Percentiles rank a stretch among this genome's conserved stretches.
These are phyloP conservation scores for Puccinellia tenuiflora DNA, from an alignment of 176 grass and related monocot species.

Conservation along the genomic window DNA sequence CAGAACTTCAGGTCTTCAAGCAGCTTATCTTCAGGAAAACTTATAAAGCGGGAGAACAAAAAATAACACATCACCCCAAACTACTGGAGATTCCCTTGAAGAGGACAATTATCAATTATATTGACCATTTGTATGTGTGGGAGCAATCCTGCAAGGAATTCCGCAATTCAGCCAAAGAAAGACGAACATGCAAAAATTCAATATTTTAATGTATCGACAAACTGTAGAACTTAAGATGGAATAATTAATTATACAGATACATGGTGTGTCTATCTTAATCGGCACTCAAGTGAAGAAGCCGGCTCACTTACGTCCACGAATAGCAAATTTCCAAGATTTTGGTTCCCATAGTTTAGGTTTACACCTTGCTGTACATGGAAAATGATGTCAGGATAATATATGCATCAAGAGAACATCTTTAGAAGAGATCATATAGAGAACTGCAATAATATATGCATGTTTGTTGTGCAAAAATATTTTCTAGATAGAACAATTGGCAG, in stretches of 20 bases:
- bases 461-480: too few species aligned
- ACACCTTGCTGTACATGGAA: not conserved
- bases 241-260: not conserved
- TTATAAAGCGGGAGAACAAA: too few species aligned
- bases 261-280: not conserved
- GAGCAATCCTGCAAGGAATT: not conserved
- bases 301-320: not conserved
- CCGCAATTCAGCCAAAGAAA: not conserved
- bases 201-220: not conserved
- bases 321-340: not conserved
- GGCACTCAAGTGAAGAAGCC: not conserved
- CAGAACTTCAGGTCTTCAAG: not conserved
- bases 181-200: not conserved
- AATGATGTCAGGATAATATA: not conserved
- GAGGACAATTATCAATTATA: not conserved
- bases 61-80: not conserved
- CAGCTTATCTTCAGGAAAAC: not conserved
- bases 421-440: too few species aligned
- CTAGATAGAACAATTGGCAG: too few species aligned
- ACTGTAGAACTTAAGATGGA: not conserved
- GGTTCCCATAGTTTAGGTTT: not conserved
- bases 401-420: too few species aligned
- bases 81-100: not conserved
- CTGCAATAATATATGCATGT: too few species aligned
- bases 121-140: not conserved